Evolutionary conservation across 129 eudicot genomes (phyloP), one percentile per base, ranked within the genome.

Genomic region (Helichrysum umbraculigerum): DNA sequence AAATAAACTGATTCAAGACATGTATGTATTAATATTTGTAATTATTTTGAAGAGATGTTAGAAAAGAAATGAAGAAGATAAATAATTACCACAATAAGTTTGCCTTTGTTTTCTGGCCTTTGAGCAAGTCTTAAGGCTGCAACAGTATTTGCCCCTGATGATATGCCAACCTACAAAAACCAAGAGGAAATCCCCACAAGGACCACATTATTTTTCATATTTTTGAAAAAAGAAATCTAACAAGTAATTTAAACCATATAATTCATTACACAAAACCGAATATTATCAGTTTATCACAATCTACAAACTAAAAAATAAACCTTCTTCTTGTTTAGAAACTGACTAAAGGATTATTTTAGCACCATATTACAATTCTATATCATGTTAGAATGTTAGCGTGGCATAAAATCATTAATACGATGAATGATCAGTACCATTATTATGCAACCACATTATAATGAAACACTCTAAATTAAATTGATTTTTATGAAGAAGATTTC

Each of bases 121-220:
- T 68, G 79, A 15, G 98, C 98, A 66, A 94, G 96, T 52, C 87
- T 77, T 47, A 94, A 87, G 15, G 98, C 96, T 16, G 98, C 98
- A 68, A 94, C 96, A 51, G 97, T 94, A 75, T 91, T 91, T n/a
- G 97, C 98, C 34, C 98, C 98, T 2, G 98, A 94, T 61, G 98
- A 94, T 76, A 94, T 94, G 44, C 98, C 98, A 56, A 94, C 98
- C 98, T 91, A 67, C 71, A 33, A 61, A 22, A 62, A 44, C 63
- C 71, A 62, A 47, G 21, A 29, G 51, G 21, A 67, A 12, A 74
- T 37, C 20, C 44, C 42, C 41, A 61, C 50, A 11, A 50, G 42
- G n/a, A 22, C 51, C 71, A 41, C 66, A 61, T 17, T 70, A 70
- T 28, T 39, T 51, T 37, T 29, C 56, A 35, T 19, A 20, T 14